Percentiles rank a stretch among this genome's conserved stretches.
Conservation (phyloP, 1,284 basidiomycete species). For the Ustilago bromivora region DNA sequence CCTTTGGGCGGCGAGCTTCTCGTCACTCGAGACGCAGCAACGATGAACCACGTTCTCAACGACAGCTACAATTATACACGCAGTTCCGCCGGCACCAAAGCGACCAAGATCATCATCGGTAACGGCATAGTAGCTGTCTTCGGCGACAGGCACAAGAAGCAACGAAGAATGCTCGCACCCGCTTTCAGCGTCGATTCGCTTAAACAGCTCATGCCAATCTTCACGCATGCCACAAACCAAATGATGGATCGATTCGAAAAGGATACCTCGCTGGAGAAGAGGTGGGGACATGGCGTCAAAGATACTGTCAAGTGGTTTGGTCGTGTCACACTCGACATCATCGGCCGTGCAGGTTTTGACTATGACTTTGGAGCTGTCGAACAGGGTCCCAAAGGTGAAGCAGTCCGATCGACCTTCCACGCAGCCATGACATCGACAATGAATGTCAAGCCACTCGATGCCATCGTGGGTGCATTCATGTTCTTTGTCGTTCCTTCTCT, state of each 20-base stretch:
- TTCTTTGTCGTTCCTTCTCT: slow-evolving; percentile 51
- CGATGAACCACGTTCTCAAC: slow-evolving; percentile 46
- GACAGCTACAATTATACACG: slow-evolving; percentile 46
- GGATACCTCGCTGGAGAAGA: slow-evolving; percentile 37
- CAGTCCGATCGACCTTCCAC: slow-evolving; percentile 45
- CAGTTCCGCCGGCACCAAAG: slow-evolving; percentile 43
- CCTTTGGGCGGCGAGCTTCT: slow-evolving; percentile 46
- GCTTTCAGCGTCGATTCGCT: slow-evolving; percentile 48
- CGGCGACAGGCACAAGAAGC: slow-evolving; percentile 49
- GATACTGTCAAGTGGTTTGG: slow-evolving; percentile 52
- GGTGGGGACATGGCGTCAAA: slow-evolving; percentile 34
- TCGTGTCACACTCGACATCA: slow-evolving; percentile 52
- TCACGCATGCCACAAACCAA: slow-evolving; percentile 38
- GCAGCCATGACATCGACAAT: slow-evolving; percentile 54
- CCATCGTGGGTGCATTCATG: slow-evolving; percentile 49
- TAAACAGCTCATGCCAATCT: slow-evolving; percentile 40
- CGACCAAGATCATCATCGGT: slow-evolving; percentile 51
- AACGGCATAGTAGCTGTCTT: slow-evolving; percentile 48
- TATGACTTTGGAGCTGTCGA: slow-evolving; percentile 55
- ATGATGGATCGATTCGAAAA: slow-evolving; percentile 44
- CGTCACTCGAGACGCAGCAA: slow-evolving; percentile 43
- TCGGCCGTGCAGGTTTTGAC: slow-evolving; percentile 51
- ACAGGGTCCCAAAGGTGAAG: slow-evolving; percentile 48
- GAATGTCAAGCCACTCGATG: slow-evolving; percentile 45
- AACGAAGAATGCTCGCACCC: slow-evolving; percentile 43